Evolutionary conservation across 257 asterid genomes (phyloP).

Genomic region (Buddleja alternifolia): DNA sequence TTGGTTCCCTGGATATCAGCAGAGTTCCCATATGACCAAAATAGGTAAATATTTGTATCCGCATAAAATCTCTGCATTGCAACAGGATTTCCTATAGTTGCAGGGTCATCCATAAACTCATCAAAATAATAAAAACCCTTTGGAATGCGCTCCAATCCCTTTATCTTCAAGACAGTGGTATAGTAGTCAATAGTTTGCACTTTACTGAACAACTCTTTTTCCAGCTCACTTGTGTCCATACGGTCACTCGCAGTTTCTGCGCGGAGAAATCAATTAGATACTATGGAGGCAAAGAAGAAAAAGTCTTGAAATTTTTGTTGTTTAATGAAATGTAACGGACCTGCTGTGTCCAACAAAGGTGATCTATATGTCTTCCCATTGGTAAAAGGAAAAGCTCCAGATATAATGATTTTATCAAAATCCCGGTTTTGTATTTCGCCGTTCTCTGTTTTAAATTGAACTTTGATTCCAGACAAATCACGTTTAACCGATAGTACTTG

Average conservation of each 20-base stretch:
- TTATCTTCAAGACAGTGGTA: constrained; percentile 74
- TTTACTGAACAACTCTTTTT: constrained; percentile 65
- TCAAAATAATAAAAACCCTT: constrained; percentile 82
- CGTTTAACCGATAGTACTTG: constrained; percentile 61
- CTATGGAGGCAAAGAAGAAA: neutral
- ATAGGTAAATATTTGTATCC: constrained; percentile 60
- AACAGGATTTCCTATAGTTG: constrained; percentile 75
- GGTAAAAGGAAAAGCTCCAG: constrained; percentile 75
- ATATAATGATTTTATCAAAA: constrained; percentile 71
- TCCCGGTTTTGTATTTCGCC: constrained; percentile 44
- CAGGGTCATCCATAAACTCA: constrained; percentile 76
- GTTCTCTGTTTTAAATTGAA: constrained; percentile 36
- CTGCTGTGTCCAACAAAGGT: constrained; percentile 41
- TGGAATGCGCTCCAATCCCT: constrained; percentile 71
- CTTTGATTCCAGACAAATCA: constrained; percentile 36
- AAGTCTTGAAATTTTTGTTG: neutral
- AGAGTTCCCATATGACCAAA: constrained; percentile 89
- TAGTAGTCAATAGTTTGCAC: constrained; percentile 77
- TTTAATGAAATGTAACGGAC: constrained; percentile 30
- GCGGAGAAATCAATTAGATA: constrained; percentile 18
- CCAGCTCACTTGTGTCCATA: constrained; percentile 61
- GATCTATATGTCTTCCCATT: constrained; percentile 63
- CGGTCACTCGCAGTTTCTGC: constrained; percentile 43
- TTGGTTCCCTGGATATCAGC: constrained; percentile 51
- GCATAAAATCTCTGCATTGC: constrained; percentile 82